Base-by-base conservation (phyloP, 192 early-diverging fungal genomes). In the Backusella sp. region DNA sequence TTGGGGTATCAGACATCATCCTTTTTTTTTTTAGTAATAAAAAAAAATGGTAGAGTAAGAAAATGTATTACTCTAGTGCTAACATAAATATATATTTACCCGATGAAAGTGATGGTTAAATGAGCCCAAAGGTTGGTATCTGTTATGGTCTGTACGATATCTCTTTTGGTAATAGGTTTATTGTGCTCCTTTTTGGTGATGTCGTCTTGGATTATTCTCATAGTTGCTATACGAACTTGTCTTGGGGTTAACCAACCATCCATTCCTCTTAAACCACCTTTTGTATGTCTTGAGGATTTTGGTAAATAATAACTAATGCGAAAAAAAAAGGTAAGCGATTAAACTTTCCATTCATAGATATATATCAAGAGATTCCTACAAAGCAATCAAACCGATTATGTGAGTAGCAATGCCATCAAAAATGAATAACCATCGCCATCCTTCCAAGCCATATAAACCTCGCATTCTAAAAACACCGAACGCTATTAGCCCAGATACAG, bases 341-440 rank as follows among this genome's bases (percentile, higher is more conserved):
- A 62, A 62, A 14, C 0, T 12, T 23, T 9, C 3, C 12, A 62
- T 62, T 11, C 28, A 62, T 49, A 41, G 1, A 68, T 34, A 21
- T 19, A 39, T 2, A 35, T 0, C 21, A 26, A 26, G 21, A 41
- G 12, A 23, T 5, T 39, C 75, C 49, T 71, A 76, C 75, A 84
- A 91, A 21, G 87, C 83, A 35, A 86, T 21, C 35, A 87, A 39
- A 9, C 86, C 88, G 23, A 89, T 56, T 21, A 88, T 44, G 14
- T 85, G 73, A 0, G 91, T 91, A n/a, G 84, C 82, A 32, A 88
- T 42, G 17, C 90, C 91, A 44, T 91, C 91, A 52, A 92, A 74
- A 34, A 88, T 30, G 79, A 91, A 91, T n/a, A 91, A 66, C 91
- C 91, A 92, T 34, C 85, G 82, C 91, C 91, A 92, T 8, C 88